phyloP scores from a whole-genome alignment of 176 grass and related monocot species.

The Microstegium vimineum region DNA sequence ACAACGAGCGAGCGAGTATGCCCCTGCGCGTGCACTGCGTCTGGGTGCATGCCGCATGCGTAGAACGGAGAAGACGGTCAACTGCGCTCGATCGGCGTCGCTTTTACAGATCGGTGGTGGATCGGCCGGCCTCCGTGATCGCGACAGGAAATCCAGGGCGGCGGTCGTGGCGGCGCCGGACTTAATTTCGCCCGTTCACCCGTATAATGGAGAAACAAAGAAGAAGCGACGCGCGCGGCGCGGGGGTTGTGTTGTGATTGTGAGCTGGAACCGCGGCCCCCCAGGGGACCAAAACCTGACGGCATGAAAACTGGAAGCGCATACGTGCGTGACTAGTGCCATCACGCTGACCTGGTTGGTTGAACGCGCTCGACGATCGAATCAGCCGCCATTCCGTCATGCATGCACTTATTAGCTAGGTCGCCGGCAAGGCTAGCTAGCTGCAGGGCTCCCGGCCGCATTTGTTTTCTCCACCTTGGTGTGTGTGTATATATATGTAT shows the following conservation, averaged over 20 bases:
- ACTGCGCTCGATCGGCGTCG: background rate
- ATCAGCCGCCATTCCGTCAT: slow-evolving; percentile 13
- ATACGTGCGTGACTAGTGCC: background rate
- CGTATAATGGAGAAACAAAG: background rate
- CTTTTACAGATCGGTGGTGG: slow-evolving; percentile 14
- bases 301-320: background rate
- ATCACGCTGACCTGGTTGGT: background rate
- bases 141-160: background rate
- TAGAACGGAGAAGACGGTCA: background rate
- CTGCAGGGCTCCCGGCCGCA: background rate
- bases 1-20: background rate
- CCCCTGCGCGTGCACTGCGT: background rate
- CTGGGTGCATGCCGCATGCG: background rate
- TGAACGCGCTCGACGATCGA: background rate
- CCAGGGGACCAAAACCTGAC: background rate
- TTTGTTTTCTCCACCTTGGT: background rate
- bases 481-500: too few species aligned
- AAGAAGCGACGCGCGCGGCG: background rate
- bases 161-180: background rate
- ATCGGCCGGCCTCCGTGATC: background rate
- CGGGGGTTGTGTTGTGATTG: too few species aligned
- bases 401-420: background rate
- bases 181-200: background rate
- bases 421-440: background rate
- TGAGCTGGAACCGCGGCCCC: background rate